A percentile compares a stretch with the other conserved stretches of the same genome.
phyloP scores from a whole-genome alignment of 306 rosid genomes.

The Vigna angularis region DNA sequence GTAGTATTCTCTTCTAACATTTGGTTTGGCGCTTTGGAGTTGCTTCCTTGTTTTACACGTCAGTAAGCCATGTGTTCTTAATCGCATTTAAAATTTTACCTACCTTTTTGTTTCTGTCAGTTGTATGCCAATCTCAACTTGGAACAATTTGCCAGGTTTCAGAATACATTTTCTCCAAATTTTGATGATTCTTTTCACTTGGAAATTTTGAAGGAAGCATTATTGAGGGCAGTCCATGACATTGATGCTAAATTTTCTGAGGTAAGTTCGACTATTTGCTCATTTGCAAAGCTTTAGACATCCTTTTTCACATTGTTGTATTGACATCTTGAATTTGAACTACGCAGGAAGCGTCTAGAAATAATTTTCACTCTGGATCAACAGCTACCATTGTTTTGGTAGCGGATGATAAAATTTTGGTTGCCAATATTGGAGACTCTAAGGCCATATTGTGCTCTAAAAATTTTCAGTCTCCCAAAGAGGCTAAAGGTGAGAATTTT shows the following conservation, averaged over 20 bases:
- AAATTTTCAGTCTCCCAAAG: slow-evolving; percentile 70
- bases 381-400: slow-evolving; percentile 79
- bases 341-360: slow-evolving; percentile 84
- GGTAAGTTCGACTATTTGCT: slow-evolving; percentile 56
- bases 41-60: slow-evolving; percentile 10
- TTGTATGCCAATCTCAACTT: slow-evolving; percentile 29
- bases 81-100: slow-evolving; percentile 9
- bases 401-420: slow-evolving; percentile 89
- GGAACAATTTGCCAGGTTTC: slow-evolving; percentile 68
- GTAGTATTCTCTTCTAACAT: slow-evolving; percentile 7
- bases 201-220: slow-evolving; percentile 91
- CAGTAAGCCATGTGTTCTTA: slow-evolving; percentile 6
- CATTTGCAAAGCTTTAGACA: slow-evolving; percentile 28
- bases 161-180: slow-evolving; percentile 60
- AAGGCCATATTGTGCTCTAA: slow-evolving; percentile 93
- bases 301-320: slow-evolving; percentile 16
- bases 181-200: slow-evolving; percentile 80
- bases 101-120: slow-evolving; percentile 24
- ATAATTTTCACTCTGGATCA: slow-evolving; percentile 74
- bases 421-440: slow-evolving; percentile 96
- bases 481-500: slow-evolving; percentile 84
- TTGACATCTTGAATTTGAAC: slow-evolving; percentile 56
- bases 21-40: slow-evolving; percentile 34
- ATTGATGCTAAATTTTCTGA: slow-evolving; percentile 85
- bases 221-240: slow-evolving; percentile 88